Evolutionary conservation across 2,329 filamentous ascomycete species (phyloP).

Genomic region (Elsinoe fawcettii): DNA sequence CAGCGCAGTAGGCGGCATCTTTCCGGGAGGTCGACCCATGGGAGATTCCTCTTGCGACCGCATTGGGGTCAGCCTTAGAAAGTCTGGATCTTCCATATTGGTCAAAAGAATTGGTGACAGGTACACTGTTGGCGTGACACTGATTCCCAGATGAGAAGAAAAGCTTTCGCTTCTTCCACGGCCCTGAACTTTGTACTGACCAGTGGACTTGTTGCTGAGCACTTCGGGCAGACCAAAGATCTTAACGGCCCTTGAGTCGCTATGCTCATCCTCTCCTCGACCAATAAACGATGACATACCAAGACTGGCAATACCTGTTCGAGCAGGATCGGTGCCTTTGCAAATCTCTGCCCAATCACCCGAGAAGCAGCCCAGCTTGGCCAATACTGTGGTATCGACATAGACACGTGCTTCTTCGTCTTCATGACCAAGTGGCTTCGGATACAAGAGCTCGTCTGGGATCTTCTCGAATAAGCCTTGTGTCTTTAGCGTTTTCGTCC

Average conservation of each 20-base stretch:
- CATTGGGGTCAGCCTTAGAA: constrained; percentile 69
- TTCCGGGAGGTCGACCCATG: constrained; percentile 4
- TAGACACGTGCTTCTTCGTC: constrained; percentile 82
- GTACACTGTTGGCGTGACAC: constrained; percentile 58
- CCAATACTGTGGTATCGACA: constrained; percentile 77
- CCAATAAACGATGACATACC: constrained; percentile 46
- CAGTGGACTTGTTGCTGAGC: constrained; percentile 42
- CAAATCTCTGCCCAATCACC: constrained; percentile 93
- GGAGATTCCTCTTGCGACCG: constrained; percentile 15
- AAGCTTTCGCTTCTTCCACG: constrained; percentile 47
- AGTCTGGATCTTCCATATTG: constrained; percentile 72
- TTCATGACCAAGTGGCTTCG: constrained; percentile 74
- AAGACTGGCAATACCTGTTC: constrained; percentile 60
- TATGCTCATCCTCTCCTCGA: neutral
- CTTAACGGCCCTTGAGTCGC: constrained; percentile 73
- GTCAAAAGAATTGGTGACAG: constrained; percentile 79
- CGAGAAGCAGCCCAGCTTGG: constrained; percentile 90
- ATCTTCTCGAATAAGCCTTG: constrained; percentile 68
- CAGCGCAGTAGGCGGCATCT: constrained; percentile 33
- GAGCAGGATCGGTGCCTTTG: constrained; percentile 62
- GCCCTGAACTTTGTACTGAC: constrained; percentile 13
- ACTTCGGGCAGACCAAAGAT: constrained; percentile 83
- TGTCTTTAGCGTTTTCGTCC: constrained; percentile 75
- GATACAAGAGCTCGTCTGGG: constrained; percentile 71
- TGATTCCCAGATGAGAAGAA: constrained; percentile 39